Evolutionary conservation across 371 early-diverging fungal species (phyloP).

Genomic region (Rhizopus stolonifer): DNA sequence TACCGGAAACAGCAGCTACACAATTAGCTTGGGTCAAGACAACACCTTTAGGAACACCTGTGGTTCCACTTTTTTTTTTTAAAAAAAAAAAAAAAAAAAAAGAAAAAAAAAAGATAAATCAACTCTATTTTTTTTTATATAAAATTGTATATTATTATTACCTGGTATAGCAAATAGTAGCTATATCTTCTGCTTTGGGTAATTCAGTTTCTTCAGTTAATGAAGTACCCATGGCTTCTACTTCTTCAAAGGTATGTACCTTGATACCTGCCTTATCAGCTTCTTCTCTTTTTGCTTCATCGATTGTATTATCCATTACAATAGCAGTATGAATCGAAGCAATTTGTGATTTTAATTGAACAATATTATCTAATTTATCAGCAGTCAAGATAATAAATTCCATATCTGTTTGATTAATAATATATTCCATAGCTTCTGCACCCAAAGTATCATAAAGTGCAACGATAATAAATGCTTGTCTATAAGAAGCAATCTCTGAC

Average conservation of each 20-base stretch:
- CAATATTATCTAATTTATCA: conserved; percentile 77
- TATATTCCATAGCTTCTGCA: conserved; percentile 73
- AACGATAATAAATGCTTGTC: conserved; percentile 63
- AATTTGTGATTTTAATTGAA: conserved; percentile 53
- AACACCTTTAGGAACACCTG: conserved; percentile 63
- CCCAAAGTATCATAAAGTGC: conserved; percentile 91
- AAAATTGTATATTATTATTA: too few species aligned
- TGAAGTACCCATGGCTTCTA: conserved; percentile 63
- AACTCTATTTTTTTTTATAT: too few species aligned
- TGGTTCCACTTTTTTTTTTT: conserved; percentile 50
- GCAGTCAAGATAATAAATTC: conserved; percentile 68
- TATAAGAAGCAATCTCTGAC: conserved; percentile 77
- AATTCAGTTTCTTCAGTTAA: conserved; percentile 45
- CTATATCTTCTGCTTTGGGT: conserved; percentile 72
- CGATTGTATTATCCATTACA: conserved; percentile 69
- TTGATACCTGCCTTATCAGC: conserved; percentile 38
- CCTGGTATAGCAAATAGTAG: conserved; percentile 97
- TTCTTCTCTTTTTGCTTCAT: conserved; percentile 28
- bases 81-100: too few species aligned
- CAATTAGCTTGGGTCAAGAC: conserved; percentile 84
- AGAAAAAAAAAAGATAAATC: neutral
- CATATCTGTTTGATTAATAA: conserved; percentile 75
- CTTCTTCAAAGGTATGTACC: conserved; percentile 57
- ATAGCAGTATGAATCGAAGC: conserved; percentile 69
- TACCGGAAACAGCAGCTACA: conserved; percentile 56